Evolutionary conservation across 768 basidiomycete genomes (phyloP).

Genomic region (Dioszegia aurantiaca): DNA sequence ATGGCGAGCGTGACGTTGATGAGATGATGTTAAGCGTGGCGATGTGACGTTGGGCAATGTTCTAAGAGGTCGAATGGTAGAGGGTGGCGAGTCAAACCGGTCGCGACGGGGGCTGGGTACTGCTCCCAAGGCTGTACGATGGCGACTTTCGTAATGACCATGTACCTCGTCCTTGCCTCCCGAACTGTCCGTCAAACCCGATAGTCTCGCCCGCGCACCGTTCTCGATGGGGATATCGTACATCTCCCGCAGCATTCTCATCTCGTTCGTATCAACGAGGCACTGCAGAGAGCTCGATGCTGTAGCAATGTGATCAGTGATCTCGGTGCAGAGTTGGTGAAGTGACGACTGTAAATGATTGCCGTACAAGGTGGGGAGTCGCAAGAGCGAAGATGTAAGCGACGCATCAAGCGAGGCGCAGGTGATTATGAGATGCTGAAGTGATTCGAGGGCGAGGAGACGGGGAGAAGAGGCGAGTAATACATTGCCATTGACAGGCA

Average conservation of each 20-base stretch:
- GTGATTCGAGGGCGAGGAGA: background rate
- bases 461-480: background rate
- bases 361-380: conserved; percentile 13
- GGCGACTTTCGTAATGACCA: no score
- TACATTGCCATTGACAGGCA: no score
- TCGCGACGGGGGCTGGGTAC: conserved; percentile 16
- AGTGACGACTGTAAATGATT: conserved; percentile 35
- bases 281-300: conserved; percentile 30
- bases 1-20: conserved; percentile 11
- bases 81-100: background rate
- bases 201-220: conserved; percentile 14
- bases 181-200: conserved; percentile 7
- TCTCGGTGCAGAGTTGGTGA: conserved; percentile 25
- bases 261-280: conserved; percentile 30
- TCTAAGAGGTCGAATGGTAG: background rate
- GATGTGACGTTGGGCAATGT: background rate
- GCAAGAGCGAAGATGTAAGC: conserved; percentile 20
- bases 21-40: no score
- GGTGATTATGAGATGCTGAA: conserved; percentile 18
- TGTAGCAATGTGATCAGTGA: conserved; percentile 36
- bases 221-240: conserved; percentile 37
- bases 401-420: conserved; percentile 23
- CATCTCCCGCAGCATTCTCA: conserved; percentile 40
- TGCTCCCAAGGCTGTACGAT: background rate
- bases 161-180: conserved; percentile 6